Percentiles rank a stretch among this genome's conserved stretches.
These are phyloP conservation scores for Parastagonospora nodorum DNA, from an alignment of 2,329 filamentous ascomycete genomes.

Conservation along the genomic window DNA sequence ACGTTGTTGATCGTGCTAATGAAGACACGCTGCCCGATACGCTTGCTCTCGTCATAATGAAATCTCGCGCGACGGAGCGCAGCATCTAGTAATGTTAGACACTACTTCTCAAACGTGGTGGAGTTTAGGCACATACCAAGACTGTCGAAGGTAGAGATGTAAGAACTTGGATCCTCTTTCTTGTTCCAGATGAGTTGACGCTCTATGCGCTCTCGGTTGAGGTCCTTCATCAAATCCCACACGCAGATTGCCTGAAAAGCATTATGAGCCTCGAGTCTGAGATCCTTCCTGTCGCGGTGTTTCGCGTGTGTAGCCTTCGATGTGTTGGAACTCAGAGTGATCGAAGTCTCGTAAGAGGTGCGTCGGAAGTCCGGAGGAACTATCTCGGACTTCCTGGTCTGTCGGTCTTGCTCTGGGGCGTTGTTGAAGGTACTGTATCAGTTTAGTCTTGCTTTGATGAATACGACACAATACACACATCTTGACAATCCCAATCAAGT, in stretches of 20 bases:
- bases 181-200: slow-evolving; percentile 13
- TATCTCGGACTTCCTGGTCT: no score
- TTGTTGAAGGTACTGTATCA: background rate
- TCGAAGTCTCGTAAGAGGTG: slow-evolving; percentile 14
- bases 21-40: slow-evolving; percentile 7
- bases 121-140: no score
- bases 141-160: slow-evolving; percentile 16
- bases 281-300: slow-evolving; percentile 6
- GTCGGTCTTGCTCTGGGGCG: background rate
- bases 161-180: slow-evolving; percentile 14
- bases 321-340: slow-evolving; percentile 14
- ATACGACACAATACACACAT: background rate
- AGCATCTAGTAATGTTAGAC: background rate
- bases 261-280: slow-evolving; percentile 3
- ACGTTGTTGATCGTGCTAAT: slow-evolving; percentile 9
- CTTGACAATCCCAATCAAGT: background rate
- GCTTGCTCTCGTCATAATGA: slow-evolving; percentile 6
- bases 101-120: background rate
- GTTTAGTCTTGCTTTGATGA: background rate
- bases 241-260: slow-evolving; percentile 23
- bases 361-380: slow-evolving; percentile 13
- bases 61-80: slow-evolving; percentile 4
- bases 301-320: slow-evolving; percentile 13
- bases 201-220: slow-evolving; percentile 9
- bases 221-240: background rate